Conservation (phyloP, 2,329 filamentous ascomycete species). For the Cercospora canescens region DNA sequence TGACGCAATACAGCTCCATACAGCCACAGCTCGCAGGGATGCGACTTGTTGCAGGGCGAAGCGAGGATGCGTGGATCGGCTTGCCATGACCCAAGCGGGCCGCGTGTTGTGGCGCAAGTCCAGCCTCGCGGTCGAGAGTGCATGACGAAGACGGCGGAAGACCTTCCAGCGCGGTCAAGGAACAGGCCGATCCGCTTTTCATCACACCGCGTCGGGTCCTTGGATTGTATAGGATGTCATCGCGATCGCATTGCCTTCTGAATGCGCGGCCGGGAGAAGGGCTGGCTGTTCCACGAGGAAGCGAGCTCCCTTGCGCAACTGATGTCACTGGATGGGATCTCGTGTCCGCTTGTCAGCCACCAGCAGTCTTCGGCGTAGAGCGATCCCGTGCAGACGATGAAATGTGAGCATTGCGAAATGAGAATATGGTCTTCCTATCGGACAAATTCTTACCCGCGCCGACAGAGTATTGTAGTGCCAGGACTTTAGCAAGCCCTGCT, state of each 20-base stretch:
- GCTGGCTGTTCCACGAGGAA: background rate
- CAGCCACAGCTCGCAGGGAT: slow-evolving; percentile 27
- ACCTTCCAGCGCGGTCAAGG: background rate
- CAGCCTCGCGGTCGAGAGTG: background rate
- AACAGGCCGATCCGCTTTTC: background rate
- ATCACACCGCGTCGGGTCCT: background rate
- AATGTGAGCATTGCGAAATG: background rate
- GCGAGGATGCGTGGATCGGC: slow-evolving; percentile 9
- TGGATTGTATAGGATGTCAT: background rate
- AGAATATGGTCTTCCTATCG: background rate
- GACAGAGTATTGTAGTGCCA: background rate
- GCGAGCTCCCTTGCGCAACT: background rate
- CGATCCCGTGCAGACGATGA: background rate
- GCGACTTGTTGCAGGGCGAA: slow-evolving; percentile 9
- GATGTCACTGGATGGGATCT: background rate
- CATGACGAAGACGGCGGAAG: slow-evolving; percentile 7
- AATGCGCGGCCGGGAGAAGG: background rate
- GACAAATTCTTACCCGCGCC: background rate
- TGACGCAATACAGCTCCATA: slow-evolving; percentile 28
- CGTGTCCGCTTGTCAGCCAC: background rate
- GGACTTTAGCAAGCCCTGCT: background rate
- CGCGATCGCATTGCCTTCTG: background rate
- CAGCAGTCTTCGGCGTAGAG: background rate
- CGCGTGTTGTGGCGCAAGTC: slow-evolving; percentile 12
- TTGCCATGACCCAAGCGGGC: slow-evolving; percentile 10